Evolutionary conservation across 1,284 basidiomycete species (phyloP), one percentile per base, ranked within the genome.

Genomic region (Malassezia psittaci): DNA sequence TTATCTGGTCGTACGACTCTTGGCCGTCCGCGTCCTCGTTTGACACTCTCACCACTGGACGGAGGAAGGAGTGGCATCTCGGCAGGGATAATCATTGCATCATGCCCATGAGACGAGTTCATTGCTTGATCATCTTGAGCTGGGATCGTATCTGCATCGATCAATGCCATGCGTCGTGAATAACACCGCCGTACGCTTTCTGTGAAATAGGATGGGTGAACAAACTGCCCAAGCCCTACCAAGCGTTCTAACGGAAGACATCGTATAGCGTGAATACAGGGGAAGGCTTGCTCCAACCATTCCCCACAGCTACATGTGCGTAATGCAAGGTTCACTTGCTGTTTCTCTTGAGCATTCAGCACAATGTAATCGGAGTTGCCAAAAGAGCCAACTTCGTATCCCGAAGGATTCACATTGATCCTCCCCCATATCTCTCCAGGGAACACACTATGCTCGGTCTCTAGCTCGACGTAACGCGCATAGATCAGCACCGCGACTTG

Each of bases 401-500:
- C 55, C 24, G 19, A 43, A 16, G 47, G 24, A 13, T 18, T 24
- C 38, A 52, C 51, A 38, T 35, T 15, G 21, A 51, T 33, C 13
- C 51, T 40, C 13, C 55, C 50, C 11, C 52, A 24, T 18, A 57
- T 45, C 8, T 38, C 46, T 16, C 55, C 55, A 1, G 55, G 55
- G 13, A 57, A 57, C 18, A 57, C 51, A 34, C 55, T 52, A 18
- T 37, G 50, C 39, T 57, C 55, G 2, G 50, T 36, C 33, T 57
- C 55, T 9, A 57, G 44, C 13, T 57, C 55, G 9, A 57, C 39
- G 37, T 48, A 57, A 2, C 55, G 50, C 8, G 55, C 45, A 34
- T 57, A 57, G 4, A 57, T 45, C 5, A 57, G 46, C 35, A 57
- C 51, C n/a, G 55, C 55, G 7, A 57, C 55, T 16, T 57, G 50